phyloP scores from a whole-genome alignment of 108 stramenopile species.

The Discostella pseudostelligera region DNA sequence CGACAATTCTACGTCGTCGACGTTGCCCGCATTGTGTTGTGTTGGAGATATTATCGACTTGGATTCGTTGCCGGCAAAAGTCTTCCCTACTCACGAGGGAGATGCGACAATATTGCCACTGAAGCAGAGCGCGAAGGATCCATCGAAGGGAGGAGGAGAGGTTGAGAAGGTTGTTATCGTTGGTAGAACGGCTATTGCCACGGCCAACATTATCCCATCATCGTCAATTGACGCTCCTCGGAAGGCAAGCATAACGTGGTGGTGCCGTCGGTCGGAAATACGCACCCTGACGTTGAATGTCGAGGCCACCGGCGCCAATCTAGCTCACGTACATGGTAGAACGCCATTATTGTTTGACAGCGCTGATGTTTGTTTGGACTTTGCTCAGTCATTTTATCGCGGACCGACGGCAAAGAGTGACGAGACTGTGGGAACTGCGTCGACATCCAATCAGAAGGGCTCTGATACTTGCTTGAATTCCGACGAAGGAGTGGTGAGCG shows the following conservation, averaged over 20 bases:
- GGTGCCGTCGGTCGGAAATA: conserved; percentile 52
- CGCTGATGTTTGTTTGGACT: conserved; percentile 61
- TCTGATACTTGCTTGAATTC: conserved; percentile 25
- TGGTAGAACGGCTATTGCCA: conserved; percentile 28
- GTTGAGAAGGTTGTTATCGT: conserved; percentile 30
- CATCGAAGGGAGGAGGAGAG: conserved; percentile 5
- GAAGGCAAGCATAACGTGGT: conserved; percentile 60
- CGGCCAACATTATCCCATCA: conserved; percentile 5
- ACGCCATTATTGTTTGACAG: conserved; percentile 56
- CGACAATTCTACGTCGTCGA: neutral
- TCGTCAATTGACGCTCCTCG: neutral
- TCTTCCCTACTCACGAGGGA: conserved; percentile 15
- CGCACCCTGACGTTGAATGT: conserved; percentile 71
- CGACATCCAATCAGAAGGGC: conserved; percentile 44
- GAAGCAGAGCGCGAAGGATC: conserved; percentile 7
- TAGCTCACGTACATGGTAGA: conserved; percentile 44
- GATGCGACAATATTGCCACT: conserved; percentile 28
- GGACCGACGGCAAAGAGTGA: conserved; percentile 8
- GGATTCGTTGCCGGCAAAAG: conserved; percentile 18
- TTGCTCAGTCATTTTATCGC: conserved; percentile 73
- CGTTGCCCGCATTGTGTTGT: conserved; percentile 18
- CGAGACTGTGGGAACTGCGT: neutral
- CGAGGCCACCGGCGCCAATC: conserved; percentile 56
- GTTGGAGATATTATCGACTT: conserved; percentile 36
- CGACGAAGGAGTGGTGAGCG: neutral